Base-by-base conservation (phyloP, 2,329 filamentous ascomycete genomes). In the Sporothrix inflata region DNA sequence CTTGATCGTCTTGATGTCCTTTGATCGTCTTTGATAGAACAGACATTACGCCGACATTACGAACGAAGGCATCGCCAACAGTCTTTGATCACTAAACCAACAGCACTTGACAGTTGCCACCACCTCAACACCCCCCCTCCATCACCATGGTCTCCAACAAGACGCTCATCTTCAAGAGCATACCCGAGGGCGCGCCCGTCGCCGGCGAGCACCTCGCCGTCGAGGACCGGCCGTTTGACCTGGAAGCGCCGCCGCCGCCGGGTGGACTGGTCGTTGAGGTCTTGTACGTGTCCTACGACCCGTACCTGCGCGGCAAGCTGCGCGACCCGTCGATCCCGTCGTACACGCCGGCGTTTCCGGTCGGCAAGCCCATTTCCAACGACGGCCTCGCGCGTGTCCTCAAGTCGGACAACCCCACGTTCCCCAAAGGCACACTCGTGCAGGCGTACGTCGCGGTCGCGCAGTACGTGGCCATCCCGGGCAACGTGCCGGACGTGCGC, bases 231-330 rank as follows among this genome's bases (percentile, higher is more conserved):
- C 85, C 88, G 24, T 90, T 94, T 75, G 92, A 96, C 79, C 82
- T 90, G 75, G 61, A 72, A 1, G 84, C 87, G 68, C 79, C 87
- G 5, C 86, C 89, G 38, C 86, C 89, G 30, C 80, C 87, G 60
- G 91, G 92, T 75, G 90, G 93, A 53, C 80, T 97, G 66, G 88
- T 88, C 42, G 82, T 91, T 75, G 88, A 93, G 83, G 88, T 91
- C 76, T 87, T 91, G 78, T 93, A 92, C 80, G 85, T 90, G 75
- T 94, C 92, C 53, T 91, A 91, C 82, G 94, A 97, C 81, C 94
- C 94, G 1, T 97, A 97, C 84, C 89, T 92, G 84, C 91, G 94
- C 72, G 92, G 91, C 74, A 88, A 89, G 76, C 94, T 97, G 92
- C 90, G 93, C 65, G 81, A 85, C 65, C 79, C 91, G 7, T 80